Evolutionary conservation across 352 stramenopile genomes (phyloP), one percentile per base, ranked within the genome.

Genomic region (Phytopythium aichiense): DNA sequence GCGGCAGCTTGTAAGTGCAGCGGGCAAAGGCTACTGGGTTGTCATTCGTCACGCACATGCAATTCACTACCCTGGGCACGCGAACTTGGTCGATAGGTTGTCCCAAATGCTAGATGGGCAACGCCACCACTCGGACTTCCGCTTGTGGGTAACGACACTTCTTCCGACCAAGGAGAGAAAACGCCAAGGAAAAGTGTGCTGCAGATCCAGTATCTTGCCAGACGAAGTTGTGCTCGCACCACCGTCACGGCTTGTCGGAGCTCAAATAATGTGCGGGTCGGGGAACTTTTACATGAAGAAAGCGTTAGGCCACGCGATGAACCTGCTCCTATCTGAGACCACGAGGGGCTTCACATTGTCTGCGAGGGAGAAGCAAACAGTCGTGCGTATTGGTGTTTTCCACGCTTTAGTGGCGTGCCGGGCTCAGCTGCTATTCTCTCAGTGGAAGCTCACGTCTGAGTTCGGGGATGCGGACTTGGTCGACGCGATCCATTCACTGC

Each of bases 381-480:
- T 54, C 8, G 23, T 54, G 13, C 25, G 48, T 12, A 7, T 54
- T 20, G 15, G 48, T 4, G 16, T 54, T 8, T 54, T 16, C 25
- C 48, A 54, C 25, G 48, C 48, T 1, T 7, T 54, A 22, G 48
- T 54, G 23, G 5, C 23, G 0, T 38, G 48, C 48, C 23, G 48
- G 11, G 48, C 23, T 11, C 7, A 35, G 12, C 18, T 54, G 7
- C 11, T 7, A 12, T 37, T 54, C 25, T 25, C 48, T 11, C 48
- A 54, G 15, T 54, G 48, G 48, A 54, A 35, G 16, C 48, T 54
- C 48, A 23, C 23, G 48, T 54, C 38, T 13, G 48, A 54, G 48
- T 54, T 54, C 9, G 48, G 48, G 22, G 48, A 54, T 5, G 23
- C 48, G 0, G 48, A 54, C 28, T 37, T 54, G 48, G 25, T 37